A percentile compares a stretch with the other conserved stretches of the same genome.
phyloP scores from a whole-genome alignment of 805 yeast species.

The Kuraishia ogatae region DNA sequence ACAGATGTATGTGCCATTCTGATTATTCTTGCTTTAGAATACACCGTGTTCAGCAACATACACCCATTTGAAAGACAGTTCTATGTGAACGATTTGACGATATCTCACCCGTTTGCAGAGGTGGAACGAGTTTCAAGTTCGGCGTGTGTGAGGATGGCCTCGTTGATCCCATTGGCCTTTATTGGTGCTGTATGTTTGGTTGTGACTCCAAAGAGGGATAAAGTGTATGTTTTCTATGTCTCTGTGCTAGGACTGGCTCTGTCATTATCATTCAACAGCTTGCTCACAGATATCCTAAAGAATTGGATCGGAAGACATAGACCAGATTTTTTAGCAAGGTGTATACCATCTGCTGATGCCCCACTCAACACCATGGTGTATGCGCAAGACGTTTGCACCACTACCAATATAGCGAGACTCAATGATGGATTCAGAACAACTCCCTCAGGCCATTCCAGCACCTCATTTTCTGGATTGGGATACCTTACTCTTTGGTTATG shows the following conservation, averaged over 20 bases:
- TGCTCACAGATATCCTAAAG: slow-evolving; percentile 68
- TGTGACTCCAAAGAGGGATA: slow-evolving; percentile 41
- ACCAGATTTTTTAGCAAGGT: slow-evolving; percentile 87
- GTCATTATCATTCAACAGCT: slow-evolving; percentile 48
- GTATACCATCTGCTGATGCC: slow-evolving; percentile 56
- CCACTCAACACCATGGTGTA: slow-evolving; percentile 45
- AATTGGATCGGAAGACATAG: slow-evolving; percentile 84
- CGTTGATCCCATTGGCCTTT: slow-evolving; percentile 36
- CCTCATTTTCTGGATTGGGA: slow-evolving; percentile 61
- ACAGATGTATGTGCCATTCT: slow-evolving; percentile 12
- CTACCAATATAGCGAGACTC: slow-evolving; percentile 30
- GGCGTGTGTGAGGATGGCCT: slow-evolving; percentile 46
- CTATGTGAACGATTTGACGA: slow-evolving; percentile 61
- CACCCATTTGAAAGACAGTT: slow-evolving; percentile 77
- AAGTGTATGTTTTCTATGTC: slow-evolving; percentile 49
- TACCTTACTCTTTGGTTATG: slow-evolving; percentile 56
- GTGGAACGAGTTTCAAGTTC: slow-evolving; percentile 58
- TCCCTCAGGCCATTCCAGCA: slow-evolving; percentile 75
- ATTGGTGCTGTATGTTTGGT: slow-evolving; percentile 23
- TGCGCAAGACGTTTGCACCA: slow-evolving; percentile 62
- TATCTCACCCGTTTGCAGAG: slow-evolving; percentile 75
- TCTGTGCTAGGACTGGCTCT: slow-evolving; percentile 60
- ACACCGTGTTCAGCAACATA: slow-evolving; percentile 17
- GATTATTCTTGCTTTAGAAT: slow-evolving; percentile 13
- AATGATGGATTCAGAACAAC: slow-evolving; percentile 75